Evolutionary conservation across 441 rosid species (phyloP), one percentile per base, ranked within the genome.

Genomic region (Euphorbia neoarborescens): DNA sequence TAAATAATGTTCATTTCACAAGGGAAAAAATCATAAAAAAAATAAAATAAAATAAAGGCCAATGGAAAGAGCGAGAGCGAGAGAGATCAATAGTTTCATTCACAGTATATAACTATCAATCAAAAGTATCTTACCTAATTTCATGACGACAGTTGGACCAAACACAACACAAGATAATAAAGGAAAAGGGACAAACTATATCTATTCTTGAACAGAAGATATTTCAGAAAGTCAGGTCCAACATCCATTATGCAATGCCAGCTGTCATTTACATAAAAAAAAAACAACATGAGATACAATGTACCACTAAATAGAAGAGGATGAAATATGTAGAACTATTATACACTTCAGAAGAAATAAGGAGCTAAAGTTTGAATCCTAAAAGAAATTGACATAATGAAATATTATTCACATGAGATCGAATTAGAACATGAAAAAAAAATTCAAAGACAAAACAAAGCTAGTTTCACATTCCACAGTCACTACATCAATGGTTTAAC

Each of bases 111-210:
- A 37, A n/a, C 17, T 24, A 56, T 68, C 53, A 38, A 56, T 56
- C 56, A 59, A 58, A 57, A 59, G 59, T 37, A 12, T 37, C 77
- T 66, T 60, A 78, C 84, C 80, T 27, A 59, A 74, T 60, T 74
- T 74, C 82, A 81, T 78, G 60, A 72, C 42, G 56, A 71, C 44
- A 75, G 46, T 7, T 71, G 7, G 57, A 65, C 38, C 60, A 11
- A n/a, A 58, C 40, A 44, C 64, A 27, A 42, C 46, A 17, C 19
- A 0, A 24, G 46, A 60, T 3, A 13, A 38, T 28, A 70, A 51
- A 63, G 73, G 62, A 71, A 69, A 70, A 44, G 54, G 57, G 74
- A 27, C 44, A 32, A 35, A 19, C 30, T 57, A 27, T 15, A 63
- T n/a, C n/a, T 66, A 71, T 42, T 60, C 62, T 14, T 34, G 62